These are phyloP conservation scores for Neophaeococcomyces mojaviensis DNA, from an alignment of 2,329 filamentous ascomycete genomes.

Conservation along the genomic window DNA sequence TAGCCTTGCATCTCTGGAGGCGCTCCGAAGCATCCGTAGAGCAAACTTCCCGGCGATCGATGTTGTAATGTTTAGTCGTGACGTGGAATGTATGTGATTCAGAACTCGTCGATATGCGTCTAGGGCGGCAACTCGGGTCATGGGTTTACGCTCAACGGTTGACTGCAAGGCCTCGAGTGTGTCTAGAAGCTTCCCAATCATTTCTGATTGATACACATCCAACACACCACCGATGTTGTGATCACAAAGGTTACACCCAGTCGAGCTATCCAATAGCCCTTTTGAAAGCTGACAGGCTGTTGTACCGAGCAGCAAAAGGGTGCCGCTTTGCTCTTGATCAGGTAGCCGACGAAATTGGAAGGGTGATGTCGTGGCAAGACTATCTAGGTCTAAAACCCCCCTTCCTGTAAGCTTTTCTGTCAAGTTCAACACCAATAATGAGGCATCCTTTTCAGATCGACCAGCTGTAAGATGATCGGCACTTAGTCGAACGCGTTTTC, in stretches of 20 bases:
- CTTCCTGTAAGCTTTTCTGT: conserved; percentile 31
- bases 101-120: conserved; percentile 61
- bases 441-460: conserved; percentile 17
- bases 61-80: conserved; percentile 58
- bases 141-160: conserved; percentile 43
- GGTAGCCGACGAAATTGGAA: conserved; percentile 39
- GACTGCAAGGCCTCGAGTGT: conserved; percentile 38
- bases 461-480: conserved; percentile 30
- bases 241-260: conserved; percentile 32
- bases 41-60: conserved; percentile 72
- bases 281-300: conserved; percentile 44
- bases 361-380: conserved; percentile 36
- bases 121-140: conserved; percentile 63
- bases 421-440: conserved; percentile 10
- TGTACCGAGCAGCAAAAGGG: conserved; percentile 50
- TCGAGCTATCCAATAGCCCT: not conserved
- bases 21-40: conserved; percentile 72
- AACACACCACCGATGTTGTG: conserved; percentile 21
- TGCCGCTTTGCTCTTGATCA: conserved; percentile 45
- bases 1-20: conserved; percentile 74
- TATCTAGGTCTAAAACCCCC: conserved; percentile 29
- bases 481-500: conserved; percentile 32
- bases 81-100: conserved; percentile 54
- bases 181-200: conserved; percentile 32
- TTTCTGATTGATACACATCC: conserved; percentile 8